Evolutionary conservation across 2,329 filamentous ascomycete genomes (phyloP).

Genomic region (Coniochaeta hoffmannii): DNA sequence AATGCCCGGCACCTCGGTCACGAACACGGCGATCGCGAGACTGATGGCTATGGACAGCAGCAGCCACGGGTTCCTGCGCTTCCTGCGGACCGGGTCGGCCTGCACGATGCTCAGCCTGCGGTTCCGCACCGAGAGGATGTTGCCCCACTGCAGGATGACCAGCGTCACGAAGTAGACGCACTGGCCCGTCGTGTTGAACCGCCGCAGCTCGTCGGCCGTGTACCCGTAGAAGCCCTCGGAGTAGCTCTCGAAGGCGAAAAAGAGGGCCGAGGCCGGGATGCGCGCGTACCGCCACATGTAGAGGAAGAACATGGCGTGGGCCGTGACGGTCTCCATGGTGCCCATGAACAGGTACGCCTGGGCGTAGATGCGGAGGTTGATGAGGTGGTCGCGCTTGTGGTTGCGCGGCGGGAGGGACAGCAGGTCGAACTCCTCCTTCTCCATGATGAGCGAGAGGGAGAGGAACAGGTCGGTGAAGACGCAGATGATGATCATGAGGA

Average conservation of each 20-base stretch:
- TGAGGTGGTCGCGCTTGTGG: slow-evolving; percentile 61
- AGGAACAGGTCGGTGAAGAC: slow-evolving; percentile 73
- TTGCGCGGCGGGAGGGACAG: slow-evolving; percentile 62
- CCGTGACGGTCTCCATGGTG: slow-evolving; percentile 50
- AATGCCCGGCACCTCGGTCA: slow-evolving; percentile 61
- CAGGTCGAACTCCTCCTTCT: slow-evolving; percentile 69
- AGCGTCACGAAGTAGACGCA: slow-evolving; percentile 76
- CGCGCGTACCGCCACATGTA: slow-evolving; percentile 55
- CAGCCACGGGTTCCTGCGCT: slow-evolving; percentile 56
- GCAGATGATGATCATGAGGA: slow-evolving; percentile 64
- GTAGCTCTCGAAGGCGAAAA: too few relatives aligned
- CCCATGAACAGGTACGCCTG: slow-evolving; percentile 69
- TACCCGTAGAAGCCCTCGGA: slow-evolving; percentile 53
- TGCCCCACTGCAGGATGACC: slow-evolving; percentile 79
- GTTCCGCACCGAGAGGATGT: slow-evolving; percentile 62
- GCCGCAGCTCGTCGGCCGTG: slow-evolving; percentile 52
- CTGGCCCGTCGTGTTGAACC: too few relatives aligned
- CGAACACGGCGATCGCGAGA: slow-evolving; percentile 61
- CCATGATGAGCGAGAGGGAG: slow-evolving; percentile 67
- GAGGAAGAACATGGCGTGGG: slow-evolving; percentile 61
- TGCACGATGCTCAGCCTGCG: slow-evolving; percentile 61
- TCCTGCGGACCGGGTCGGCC: slow-evolving; percentile 62
- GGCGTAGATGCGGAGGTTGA: slow-evolving; percentile 64
- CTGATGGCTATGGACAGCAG: slow-evolving; percentile 64
- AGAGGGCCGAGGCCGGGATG: slow-evolving; percentile 56